Conservation (phyloP, 495 filamentous ascomycete genomes). For the Rhizodiscina lignyota region DNA sequence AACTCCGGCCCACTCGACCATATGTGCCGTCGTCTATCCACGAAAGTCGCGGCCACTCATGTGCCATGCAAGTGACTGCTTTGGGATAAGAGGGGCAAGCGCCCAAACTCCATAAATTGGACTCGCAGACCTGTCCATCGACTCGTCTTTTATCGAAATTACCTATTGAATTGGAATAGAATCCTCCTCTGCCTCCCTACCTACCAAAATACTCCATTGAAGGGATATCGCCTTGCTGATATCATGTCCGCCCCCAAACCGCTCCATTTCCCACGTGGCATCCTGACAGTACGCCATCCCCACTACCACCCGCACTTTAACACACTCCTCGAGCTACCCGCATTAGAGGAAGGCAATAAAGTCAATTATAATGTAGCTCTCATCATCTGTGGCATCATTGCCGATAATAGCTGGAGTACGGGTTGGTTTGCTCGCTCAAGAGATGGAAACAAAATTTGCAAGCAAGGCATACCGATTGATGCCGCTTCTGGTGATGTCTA, state of each 20-base stretch:
- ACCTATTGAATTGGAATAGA: too few relatives aligned
- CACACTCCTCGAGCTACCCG: slow-evolving; percentile 1
- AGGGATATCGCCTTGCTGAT: too few relatives aligned
- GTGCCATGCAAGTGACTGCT: neutral
- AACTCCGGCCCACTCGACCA: neutral
- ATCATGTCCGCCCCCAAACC: slow-evolving; percentile 8
- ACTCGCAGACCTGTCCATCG: too few relatives aligned
- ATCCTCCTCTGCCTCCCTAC: too few relatives aligned
- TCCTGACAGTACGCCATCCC: slow-evolving; percentile 1
- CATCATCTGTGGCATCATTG: slow-evolving; percentile 5
- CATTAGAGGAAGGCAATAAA: slow-evolving; percentile 2
- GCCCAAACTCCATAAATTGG: too few relatives aligned
- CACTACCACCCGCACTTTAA: slow-evolving; percentile 3
- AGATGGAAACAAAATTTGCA: slow-evolving; percentile 1
- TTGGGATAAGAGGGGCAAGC: neutral
- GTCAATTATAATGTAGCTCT: slow-evolving; percentile 5
- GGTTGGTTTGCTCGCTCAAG: slow-evolving; percentile 3
- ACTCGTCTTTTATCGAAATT: too few relatives aligned
- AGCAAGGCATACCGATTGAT: slow-evolving; percentile 1
- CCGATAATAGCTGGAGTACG: slow-evolving; percentile 4
- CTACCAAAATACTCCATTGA: too few relatives aligned
- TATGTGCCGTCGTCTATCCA: neutral
- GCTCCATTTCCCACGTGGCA: slow-evolving; percentile 2
- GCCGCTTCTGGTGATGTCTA: slow-evolving; percentile 1
- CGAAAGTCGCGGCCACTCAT: neutral